A percentile compares a stretch with the other conserved stretches of the same genome.
Evolutionary conservation across 805 yeast species (phyloP).

Genomic region (Clavispora santaluciae): DNA sequence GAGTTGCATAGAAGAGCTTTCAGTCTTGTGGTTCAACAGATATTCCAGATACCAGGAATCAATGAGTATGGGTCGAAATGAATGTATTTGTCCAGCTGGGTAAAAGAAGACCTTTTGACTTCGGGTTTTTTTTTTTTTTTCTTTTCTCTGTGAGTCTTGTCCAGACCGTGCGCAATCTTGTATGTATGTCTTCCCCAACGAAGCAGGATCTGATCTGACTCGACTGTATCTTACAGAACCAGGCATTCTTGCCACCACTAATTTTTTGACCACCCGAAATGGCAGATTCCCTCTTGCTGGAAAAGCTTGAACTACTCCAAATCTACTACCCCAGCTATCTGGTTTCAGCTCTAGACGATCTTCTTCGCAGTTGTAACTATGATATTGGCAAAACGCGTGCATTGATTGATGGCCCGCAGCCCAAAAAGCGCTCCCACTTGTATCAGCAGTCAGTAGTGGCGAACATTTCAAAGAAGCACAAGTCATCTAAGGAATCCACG

Average conservation of each 20-base stretch:
- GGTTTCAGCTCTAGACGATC: constrained; percentile 40
- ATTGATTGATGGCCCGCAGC: constrained; percentile 33
- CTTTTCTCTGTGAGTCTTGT: not conserved
- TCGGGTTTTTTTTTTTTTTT: not conserved
- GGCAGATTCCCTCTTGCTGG: constrained; percentile 11
- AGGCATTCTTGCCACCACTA: not conserved
- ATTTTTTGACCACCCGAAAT: not conserved
- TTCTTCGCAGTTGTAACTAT: constrained; percentile 52
- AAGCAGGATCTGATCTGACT: not conserved
- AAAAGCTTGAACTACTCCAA: constrained; percentile 33
- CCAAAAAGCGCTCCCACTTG: constrained; percentile 13
- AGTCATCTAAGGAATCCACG: no score
- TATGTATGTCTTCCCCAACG: not conserved
- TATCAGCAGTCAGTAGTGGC: constrained; percentile 1
- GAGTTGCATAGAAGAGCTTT: not conserved
- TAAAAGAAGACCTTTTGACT: not conserved
- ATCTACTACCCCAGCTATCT: constrained; percentile 41
- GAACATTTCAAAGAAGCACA: constrained; percentile 6
- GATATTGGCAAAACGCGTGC: constrained; percentile 39
- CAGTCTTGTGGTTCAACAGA: no score
- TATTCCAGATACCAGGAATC: no score
- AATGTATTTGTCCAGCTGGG: not conserved
- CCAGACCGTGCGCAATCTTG: not conserved
- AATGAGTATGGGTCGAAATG: no score
- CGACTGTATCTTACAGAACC: not conserved